These are phyloP conservation scores for Vaccinium myrtillus DNA, from an alignment of 148 eudicot genomes.

Conservation along the genomic window DNA sequence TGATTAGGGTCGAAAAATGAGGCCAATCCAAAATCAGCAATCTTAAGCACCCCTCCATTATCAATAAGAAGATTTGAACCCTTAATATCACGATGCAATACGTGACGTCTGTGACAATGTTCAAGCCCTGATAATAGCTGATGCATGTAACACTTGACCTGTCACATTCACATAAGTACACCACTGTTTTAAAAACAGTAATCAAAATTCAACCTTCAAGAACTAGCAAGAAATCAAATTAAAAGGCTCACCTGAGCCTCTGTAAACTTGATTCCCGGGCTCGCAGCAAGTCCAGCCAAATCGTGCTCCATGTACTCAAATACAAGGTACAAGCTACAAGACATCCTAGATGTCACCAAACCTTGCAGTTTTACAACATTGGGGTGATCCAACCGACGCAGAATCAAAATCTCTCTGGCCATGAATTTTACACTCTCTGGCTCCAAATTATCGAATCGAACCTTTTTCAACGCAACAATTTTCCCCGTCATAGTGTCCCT, in stretches of 20 bases:
- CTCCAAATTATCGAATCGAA: constrained; percentile 86
- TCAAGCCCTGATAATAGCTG: constrained; percentile 84
- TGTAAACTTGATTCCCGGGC: constrained; percentile 64
- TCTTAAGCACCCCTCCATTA: constrained; percentile 67
- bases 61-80: constrained; percentile 85
- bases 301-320: constrained; percentile 89
- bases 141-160: constrained; percentile 87
- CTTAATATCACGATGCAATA: constrained; percentile 82
- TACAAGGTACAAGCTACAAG: constrained; percentile 83
- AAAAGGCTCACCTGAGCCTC: constrained; percentile 65
- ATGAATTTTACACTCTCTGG: constrained; percentile 87
- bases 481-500: constrained; percentile 66
- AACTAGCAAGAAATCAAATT: constrained; percentile 1
- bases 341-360: constrained; percentile 76
- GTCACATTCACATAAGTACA: constrained; percentile 2
- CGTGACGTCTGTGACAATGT: constrained; percentile 75
- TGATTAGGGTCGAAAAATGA: constrained; percentile 69
- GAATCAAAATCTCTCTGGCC: constrained; percentile 81
- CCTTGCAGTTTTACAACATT: constrained; percentile 80
- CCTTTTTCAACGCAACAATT: constrained; percentile 81
- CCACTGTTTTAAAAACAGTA: neutral
- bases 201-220: neutral
- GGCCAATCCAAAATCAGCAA: constrained; percentile 91
- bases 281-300: constrained; percentile 82
- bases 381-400: constrained; percentile 75